Evolutionary conservation across 805 yeast species (phyloP).

Genomic region (Metschnikowia lochheadii): DNA sequence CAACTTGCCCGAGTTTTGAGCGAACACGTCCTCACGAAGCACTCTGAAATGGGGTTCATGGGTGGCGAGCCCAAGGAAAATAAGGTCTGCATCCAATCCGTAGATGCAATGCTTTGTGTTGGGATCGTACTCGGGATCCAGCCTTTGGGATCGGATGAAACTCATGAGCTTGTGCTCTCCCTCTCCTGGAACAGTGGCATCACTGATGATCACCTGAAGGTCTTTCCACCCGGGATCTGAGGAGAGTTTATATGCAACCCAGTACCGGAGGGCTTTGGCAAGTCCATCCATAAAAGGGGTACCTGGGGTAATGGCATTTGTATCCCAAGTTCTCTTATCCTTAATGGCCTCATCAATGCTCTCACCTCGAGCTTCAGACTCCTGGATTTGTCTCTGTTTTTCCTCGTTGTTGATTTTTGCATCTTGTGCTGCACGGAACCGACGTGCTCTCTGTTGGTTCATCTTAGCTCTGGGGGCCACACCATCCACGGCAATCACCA

Average conservation of each 20-base stretch:
- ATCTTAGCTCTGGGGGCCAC: conserved; percentile 98
- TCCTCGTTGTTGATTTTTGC: conserved; percentile 77
- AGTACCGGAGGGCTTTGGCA: conserved; percentile 77
- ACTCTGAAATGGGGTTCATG: conserved; percentile 97
- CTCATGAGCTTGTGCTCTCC: conserved; percentile 99
- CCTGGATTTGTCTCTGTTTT: conserved; percentile 54
- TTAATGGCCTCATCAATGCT: conserved; percentile 70
- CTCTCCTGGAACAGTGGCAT: conserved; percentile 98
- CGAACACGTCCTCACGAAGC: conserved; percentile 94
- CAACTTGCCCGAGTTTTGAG: conserved; percentile 54
- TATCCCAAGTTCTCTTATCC: conserved; percentile 83
- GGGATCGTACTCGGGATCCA: conserved; percentile 83
- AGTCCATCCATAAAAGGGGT: conserved; percentile 95
- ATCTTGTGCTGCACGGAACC: conserved; percentile 89
- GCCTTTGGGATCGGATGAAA: conserved; percentile 84
- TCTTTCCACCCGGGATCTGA: conserved; percentile 92
- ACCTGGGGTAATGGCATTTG: conserved; percentile 97
- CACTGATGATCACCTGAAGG: conserved; percentile 85
- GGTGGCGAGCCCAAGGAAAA: conserved; percentile 91
- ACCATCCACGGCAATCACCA: conserved; percentile 97
- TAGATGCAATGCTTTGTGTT: conserved; percentile 95
- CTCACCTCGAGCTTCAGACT: conserved; percentile 64
- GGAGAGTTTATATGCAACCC: conserved; percentile 86
- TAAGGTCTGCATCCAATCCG: conserved; percentile 96
- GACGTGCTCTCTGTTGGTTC: conserved; percentile 94